These are phyloP conservation scores for Lonicera japonica DNA, from an alignment of 129 eudicot genomes.

Conservation along the genomic window DNA sequence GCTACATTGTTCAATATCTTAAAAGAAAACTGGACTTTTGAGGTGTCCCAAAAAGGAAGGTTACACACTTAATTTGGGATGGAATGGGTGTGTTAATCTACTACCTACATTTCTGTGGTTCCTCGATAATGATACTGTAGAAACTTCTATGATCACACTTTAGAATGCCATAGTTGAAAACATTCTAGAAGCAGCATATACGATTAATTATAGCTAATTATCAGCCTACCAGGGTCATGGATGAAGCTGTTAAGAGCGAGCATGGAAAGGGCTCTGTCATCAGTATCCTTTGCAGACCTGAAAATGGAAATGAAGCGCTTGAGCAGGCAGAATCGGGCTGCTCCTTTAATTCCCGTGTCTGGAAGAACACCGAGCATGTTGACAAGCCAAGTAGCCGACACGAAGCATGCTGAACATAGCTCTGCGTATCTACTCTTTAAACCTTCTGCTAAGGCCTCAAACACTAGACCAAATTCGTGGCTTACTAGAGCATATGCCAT, in stretches of 20 bases:
- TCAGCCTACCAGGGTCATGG: conserved; percentile 49
- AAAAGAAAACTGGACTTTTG: no score
- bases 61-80: no score
- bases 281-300: conserved; percentile 49
- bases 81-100: no score
- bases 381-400: conserved; percentile 62
- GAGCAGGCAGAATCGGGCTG: conserved; percentile 69
- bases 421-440: conserved; percentile 61
- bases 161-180: not conserved
- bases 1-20: no score
- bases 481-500: conserved; percentile 60
- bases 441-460: conserved; percentile 74
- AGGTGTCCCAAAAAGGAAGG: no score
- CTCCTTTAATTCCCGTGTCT: conserved; percentile 51
- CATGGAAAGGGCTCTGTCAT: conserved; percentile 62
- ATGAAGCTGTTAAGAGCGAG: conserved; percentile 63
- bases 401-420: conserved; percentile 54
- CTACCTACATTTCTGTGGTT: not conserved
- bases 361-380: conserved; percentile 61
- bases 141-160: not conserved
- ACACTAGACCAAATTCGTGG: conserved; percentile 60
- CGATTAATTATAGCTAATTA: not conserved
- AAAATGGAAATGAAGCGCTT: conserved; percentile 58
- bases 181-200: no score
- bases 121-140: not conserved